phyloP scores from a whole-genome alignment of 371 early-diverging fungal species.

The Mucor circinelloides region DNA sequence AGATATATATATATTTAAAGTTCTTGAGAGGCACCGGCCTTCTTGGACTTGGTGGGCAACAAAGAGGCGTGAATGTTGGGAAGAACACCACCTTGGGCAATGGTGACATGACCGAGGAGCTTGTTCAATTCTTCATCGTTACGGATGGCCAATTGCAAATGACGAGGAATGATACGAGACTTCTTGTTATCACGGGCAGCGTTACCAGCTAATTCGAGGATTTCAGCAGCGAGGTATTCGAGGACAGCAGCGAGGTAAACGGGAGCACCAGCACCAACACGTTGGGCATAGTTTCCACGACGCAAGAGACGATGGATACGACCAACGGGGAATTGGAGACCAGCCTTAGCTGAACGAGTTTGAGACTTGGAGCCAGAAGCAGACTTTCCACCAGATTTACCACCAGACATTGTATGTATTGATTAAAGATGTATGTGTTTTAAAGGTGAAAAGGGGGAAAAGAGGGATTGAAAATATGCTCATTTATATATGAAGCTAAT shows the following conservation, averaged over 20 bases:
- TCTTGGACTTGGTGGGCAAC: conserved; percentile 76
- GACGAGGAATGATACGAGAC: conserved; percentile 92
- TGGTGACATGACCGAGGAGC: conserved; percentile 87
- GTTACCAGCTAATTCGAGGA: conserved; percentile 95
- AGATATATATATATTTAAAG: not conserved
- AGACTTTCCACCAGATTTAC: conserved; percentile 56
- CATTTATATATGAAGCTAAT: not conserved
- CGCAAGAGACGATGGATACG: conserved; percentile 96
- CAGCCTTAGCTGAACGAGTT: conserved; percentile 81
- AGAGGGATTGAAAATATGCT: not conserved
- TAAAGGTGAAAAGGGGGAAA: too few species aligned
- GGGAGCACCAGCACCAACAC: conserved; percentile 94
- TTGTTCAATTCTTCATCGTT: conserved; percentile 97
- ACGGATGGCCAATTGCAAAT: conserved; percentile 91
- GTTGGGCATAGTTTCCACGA: conserved; percentile 95
- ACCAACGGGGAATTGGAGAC: conserved; percentile 95
- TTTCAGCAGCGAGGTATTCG: conserved; percentile 97
- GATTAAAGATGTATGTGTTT: conserved; percentile 9
- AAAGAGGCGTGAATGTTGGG: conserved; percentile 83
- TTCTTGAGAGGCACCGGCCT: conserved; percentile 62
- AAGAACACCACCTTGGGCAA: conserved; percentile 88
- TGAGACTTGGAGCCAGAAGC: conserved; percentile 61
- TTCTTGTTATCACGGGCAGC: conserved; percentile 97
- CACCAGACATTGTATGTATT: conserved; percentile 44
- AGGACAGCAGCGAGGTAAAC: conserved; percentile 95